A percentile compares a stretch with the other conserved stretches of the same genome.
phyloP scores from a whole-genome alignment of 2,329 filamentous ascomycete genomes.

The Emergomyces orientalis region DNA sequence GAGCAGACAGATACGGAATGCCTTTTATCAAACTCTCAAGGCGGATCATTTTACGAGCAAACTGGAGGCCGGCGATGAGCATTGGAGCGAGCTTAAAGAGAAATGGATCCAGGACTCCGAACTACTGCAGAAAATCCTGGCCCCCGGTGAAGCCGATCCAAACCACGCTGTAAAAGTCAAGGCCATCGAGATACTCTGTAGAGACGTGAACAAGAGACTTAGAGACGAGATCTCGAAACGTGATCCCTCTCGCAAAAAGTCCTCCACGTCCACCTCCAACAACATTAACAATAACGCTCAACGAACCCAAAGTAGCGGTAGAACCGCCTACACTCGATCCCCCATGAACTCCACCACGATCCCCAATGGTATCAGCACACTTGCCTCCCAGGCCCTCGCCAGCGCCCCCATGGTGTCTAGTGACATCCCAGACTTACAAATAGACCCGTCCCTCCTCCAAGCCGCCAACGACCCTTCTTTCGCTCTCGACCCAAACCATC shows the following conservation, averaged over 20 bases:
- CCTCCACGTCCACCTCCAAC: constrained; percentile 19
- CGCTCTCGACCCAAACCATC: constrained; percentile 12
- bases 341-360: constrained; percentile 9
- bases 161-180: constrained; percentile 49
- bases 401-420: constrained; percentile 31
- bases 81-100: constrained; percentile 61
- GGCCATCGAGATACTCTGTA: constrained; percentile 61
- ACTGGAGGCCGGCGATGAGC: constrained; percentile 59
- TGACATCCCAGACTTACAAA: constrained; percentile 48
- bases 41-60: constrained; percentile 62
- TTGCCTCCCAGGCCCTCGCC: constrained; percentile 37
- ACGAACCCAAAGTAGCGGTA: background rate
- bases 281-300: constrained; percentile 12
- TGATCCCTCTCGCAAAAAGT: constrained; percentile 40
- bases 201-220: constrained; percentile 68
- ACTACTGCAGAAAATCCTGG: constrained; percentile 48
- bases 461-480: constrained; percentile 45
- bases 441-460: constrained; percentile 53
- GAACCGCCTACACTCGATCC: background rate
- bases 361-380: constrained; percentile 34
- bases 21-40: constrained; percentile 57
- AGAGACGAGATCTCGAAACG: constrained; percentile 56
- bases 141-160: constrained; percentile 43
- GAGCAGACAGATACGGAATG: constrained; percentile 54
- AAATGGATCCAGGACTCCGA: constrained; percentile 55